These are phyloP conservation scores for Laburnicola sp. DNA, from an alignment of 2,329 filamentous ascomycete genomes.

Conservation along the genomic window DNA sequence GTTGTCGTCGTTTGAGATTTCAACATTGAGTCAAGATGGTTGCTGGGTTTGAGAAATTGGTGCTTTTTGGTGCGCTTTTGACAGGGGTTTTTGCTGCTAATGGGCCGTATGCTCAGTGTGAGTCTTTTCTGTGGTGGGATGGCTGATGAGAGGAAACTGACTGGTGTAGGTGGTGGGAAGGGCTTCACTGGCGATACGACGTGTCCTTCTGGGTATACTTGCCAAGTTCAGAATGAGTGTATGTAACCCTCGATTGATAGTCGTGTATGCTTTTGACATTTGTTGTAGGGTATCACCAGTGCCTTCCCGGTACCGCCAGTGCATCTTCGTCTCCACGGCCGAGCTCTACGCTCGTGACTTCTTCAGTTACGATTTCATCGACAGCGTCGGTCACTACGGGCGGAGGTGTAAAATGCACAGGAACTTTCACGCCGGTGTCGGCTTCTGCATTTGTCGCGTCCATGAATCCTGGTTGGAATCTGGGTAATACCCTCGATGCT, in stretches of 20 bases:
- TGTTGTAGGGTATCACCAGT: conserved; percentile 15
- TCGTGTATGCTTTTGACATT: background rate
- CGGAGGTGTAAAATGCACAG: conserved; percentile 42
- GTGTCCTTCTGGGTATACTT: conserved; percentile 14
- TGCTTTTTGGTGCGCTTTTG: conserved; percentile 15
- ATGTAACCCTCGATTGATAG: background rate
- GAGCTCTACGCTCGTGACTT: background rate
- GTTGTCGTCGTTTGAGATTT: background rate
- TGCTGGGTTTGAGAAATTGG: conserved; percentile 3
- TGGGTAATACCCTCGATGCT: conserved; percentile 64
- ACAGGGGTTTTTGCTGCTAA: conserved; percentile 14
- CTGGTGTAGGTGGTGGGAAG: conserved; percentile 14
- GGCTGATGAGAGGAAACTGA: background rate
- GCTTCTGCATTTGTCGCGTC: conserved; percentile 53
- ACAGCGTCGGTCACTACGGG: conserved; percentile 7
- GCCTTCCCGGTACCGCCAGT: conserved; percentile 10
- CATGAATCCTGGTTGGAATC: conserved; percentile 62
- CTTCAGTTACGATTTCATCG: conserved; percentile 3
- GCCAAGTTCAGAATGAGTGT: conserved; percentile 19
- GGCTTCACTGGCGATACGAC: conserved; percentile 15
- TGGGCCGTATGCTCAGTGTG: conserved; percentile 15
- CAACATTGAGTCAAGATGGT: conserved; percentile 7
- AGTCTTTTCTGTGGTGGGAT: background rate
- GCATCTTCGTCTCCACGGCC: background rate
- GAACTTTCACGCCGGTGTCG: conserved; percentile 51